Percentiles rank a stretch among this genome's conserved stretches.
Conservation (phyloP, 768 basidiomycete species). For the Lactarius hengduanensis region DNA sequence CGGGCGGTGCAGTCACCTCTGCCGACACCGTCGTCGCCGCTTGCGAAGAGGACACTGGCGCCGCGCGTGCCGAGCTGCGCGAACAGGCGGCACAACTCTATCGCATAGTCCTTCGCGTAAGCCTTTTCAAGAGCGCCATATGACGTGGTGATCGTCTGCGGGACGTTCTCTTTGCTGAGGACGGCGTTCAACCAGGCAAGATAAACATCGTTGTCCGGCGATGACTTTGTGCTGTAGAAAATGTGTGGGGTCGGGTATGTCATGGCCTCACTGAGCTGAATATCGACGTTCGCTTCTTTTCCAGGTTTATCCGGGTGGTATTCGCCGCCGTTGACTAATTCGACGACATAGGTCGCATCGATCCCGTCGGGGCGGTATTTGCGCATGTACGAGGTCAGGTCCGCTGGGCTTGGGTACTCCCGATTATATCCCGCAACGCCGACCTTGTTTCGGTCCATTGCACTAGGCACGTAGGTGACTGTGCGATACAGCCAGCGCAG, state of each 20-base stretch:
- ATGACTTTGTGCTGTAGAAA: not conserved
- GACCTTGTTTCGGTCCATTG: not conserved
- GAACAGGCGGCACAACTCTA: not conserved
- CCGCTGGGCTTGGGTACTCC: not conserved
- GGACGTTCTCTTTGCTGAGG: not conserved
- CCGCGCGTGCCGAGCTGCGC: not conserved
- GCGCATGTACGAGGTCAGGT: not conserved
- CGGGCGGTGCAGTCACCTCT: not conserved
- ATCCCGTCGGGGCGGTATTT: not conserved
- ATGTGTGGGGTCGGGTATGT: not conserved
- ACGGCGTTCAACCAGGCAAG: not conserved
- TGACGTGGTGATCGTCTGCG: not conserved
- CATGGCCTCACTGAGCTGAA: not conserved
- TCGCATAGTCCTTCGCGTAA: accelerated
- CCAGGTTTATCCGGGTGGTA: not conserved
- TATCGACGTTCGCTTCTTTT: not conserved
- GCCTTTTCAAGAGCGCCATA: not conserved
- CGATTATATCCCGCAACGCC: not conserved
- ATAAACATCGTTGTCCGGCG: not conserved
- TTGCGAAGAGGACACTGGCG: not conserved
- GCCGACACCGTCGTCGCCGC: not conserved
- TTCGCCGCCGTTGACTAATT: not conserved
- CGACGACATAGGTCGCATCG: not conserved
- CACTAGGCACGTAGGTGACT: not conserved
- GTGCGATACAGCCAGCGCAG: not conserved